phyloP scores from a whole-genome alignment of 257 asterid species.

The Leptodermis oblonga region DNA sequence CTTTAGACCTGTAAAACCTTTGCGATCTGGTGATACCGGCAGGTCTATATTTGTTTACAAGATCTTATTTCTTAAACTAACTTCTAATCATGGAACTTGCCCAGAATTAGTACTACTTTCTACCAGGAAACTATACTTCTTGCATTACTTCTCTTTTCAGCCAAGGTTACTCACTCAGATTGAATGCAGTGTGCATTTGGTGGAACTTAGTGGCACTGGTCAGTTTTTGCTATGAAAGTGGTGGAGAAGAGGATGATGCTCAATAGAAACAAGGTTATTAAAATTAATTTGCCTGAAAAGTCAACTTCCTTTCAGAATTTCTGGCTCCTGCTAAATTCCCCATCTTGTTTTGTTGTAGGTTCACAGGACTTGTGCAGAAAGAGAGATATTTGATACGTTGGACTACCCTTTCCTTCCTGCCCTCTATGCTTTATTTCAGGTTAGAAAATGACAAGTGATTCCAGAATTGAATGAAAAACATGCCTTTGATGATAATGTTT shows the following conservation, averaged over 20 bases:
- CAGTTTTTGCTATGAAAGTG: conserved; percentile 90
- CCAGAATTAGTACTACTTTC: neutral
- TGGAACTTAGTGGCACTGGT: conserved; percentile 78
- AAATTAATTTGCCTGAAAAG: neutral
- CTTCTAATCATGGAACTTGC: too few relatives aligned
- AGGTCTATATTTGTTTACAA: conserved; percentile 35
- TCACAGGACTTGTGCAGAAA: too few relatives aligned
- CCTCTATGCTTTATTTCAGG: conserved; percentile 97
- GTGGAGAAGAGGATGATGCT: conserved; percentile 88
- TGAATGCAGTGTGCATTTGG: conserved; percentile 76
- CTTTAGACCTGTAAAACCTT: conserved; percentile 81
- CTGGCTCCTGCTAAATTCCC: too few relatives aligned
- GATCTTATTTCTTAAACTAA: too few relatives aligned
- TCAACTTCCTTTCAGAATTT: neutral
- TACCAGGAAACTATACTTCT: neutral
- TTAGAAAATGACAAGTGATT: conserved; percentile 26
- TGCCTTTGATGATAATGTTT: too few relatives aligned
- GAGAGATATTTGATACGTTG: conserved; percentile 86
- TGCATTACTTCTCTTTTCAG: too few relatives aligned
- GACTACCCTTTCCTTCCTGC: conserved; percentile 99
- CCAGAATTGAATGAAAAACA: too few relatives aligned
- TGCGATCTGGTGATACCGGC: conserved; percentile 97
- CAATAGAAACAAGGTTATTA: too few relatives aligned
- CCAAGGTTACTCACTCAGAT: neutral
- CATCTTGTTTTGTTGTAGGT: too few relatives aligned